Base-by-base conservation (phyloP, 306 rosid genomes). In the Lablab purpureus region DNA sequence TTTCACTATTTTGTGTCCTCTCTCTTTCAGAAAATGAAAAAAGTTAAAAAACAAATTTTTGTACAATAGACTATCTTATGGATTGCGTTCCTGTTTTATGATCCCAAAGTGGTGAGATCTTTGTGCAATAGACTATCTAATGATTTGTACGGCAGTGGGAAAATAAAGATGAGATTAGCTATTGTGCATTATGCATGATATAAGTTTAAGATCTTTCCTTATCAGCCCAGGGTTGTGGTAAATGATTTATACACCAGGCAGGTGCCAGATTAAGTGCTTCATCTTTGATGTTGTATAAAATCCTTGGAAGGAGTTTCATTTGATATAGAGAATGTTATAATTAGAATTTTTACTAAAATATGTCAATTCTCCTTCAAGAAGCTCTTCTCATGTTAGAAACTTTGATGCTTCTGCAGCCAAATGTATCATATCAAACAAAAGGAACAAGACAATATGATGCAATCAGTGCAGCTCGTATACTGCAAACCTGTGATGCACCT, bases 1-100 rank as follows among this genome's bases (percentile, higher is more conserved):
- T 46, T 52, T 52, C 66, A 66, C 32, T 80, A 30, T 70, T 49
- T 73, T 80, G 15, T 59, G 34, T 54, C 47, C 76, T 56, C 34
- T 65, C 23, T 18, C 5, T 59, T 32, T 50, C 10, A 43, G 52
- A 40, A 32, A 9, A 37, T 50, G 0, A 40, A 10, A 40, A 0
- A 40, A 40, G 45, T 40, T 40, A 40, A 40, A 37, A 0, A 67
- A 51, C 37, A 62, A 32, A 10, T 7, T 2, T 25, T 45, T 45
- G 17, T 7, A n/a, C n/a, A 7, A n/a, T n/a, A n/a, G n/a, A n/a
- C n/a, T n/a, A n/a, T n/a, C n/a, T n/a, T n/a, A n/a, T n/a, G n/a
- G n/a, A 6, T 41, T 41, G 37, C 27, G 19, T 17, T 36, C 15
- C 52, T 45, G 71, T 9, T 54, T 36, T 8, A 40, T 40, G 45